phyloP scores from a whole-genome alignment of 352 stramenopile species.

The Elongisporangium senticosum region DNA sequence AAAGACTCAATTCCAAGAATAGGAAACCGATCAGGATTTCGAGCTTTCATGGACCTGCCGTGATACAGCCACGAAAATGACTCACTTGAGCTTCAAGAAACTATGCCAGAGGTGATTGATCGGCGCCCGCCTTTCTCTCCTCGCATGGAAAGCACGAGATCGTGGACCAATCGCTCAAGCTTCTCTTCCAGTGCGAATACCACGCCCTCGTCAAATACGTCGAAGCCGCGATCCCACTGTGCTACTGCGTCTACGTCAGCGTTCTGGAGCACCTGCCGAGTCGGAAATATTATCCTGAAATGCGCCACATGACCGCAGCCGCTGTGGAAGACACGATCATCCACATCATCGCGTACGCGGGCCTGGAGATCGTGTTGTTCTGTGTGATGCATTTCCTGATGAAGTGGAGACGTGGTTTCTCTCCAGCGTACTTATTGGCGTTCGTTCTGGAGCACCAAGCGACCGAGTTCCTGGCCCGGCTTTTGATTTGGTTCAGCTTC shows the following conservation, averaged over 20 bases:
- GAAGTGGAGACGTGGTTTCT: slow-evolving; percentile 14
- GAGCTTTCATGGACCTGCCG: too few relatives aligned
- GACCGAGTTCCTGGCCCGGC: slow-evolving; percentile 20
- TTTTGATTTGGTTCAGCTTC: slow-evolving; percentile 22
- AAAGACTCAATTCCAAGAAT: too few relatives aligned
- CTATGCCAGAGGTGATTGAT: too few relatives aligned
- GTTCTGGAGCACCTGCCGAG: background rate
- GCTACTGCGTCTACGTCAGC: background rate
- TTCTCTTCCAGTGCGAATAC: background rate
- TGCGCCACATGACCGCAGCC: background rate
- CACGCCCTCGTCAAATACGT: too few relatives aligned
- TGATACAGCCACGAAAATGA: too few relatives aligned
- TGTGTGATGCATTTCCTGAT: slow-evolving; percentile 8
- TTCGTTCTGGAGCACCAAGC: slow-evolving; percentile 31
- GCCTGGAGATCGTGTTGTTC: background rate
- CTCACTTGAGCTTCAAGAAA: too few relatives aligned
- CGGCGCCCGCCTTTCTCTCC: too few relatives aligned
- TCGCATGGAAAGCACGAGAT: too few relatives aligned
- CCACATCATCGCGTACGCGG: too few relatives aligned
- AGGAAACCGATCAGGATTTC: too few relatives aligned
- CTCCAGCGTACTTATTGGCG: slow-evolving; percentile 22
- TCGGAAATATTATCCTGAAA: background rate
- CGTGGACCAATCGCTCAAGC: too few relatives aligned
- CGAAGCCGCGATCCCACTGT: background rate
- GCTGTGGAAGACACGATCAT: too few relatives aligned